Percentiles rank a stretch among this genome's conserved stretches.
Conservation (phyloP, 305 asterid species). For the Rubia balearica region DNA sequence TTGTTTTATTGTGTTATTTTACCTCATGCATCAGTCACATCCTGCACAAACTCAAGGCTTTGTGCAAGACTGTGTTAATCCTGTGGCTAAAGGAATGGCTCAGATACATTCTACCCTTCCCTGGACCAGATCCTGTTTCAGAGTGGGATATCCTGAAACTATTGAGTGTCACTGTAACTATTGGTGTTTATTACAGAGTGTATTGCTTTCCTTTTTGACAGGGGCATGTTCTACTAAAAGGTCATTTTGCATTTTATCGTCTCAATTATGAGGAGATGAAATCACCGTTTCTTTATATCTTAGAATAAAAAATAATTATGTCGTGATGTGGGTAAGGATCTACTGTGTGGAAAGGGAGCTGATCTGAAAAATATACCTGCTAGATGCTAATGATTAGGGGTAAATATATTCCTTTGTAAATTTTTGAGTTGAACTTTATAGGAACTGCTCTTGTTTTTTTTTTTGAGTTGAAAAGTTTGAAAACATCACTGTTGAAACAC, state of each 20-base stretch:
- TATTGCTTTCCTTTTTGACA: too few relatives aligned
- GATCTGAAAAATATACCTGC: not conserved
- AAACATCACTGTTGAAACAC: not conserved
- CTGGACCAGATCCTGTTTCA: too few relatives aligned
- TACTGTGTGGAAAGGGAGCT: not conserved
- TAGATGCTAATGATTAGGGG: not conserved
- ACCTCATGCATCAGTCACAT: not conserved
- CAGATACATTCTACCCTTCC: too few relatives aligned
- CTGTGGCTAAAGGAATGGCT: not conserved
- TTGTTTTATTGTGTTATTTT: not conserved
- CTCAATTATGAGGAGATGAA: not conserved
- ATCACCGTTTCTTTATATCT: not conserved
- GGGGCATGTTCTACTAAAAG: not conserved
- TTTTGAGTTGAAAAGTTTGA: not conserved
- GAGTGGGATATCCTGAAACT: too few relatives aligned
- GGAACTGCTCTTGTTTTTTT: not conserved
- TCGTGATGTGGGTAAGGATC: not conserved
- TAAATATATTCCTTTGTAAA: not conserved
- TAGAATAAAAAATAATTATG: too few relatives aligned
- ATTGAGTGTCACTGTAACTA: too few relatives aligned
- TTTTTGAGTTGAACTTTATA: not conserved
- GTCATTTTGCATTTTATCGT: not conserved
- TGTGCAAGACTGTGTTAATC: too few relatives aligned
- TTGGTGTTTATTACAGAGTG: too few relatives aligned
- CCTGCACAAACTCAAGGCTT: not conserved